Conservation (phyloP, 768 basidiomycete genomes). For the Rhizopogon rudus region DNA sequence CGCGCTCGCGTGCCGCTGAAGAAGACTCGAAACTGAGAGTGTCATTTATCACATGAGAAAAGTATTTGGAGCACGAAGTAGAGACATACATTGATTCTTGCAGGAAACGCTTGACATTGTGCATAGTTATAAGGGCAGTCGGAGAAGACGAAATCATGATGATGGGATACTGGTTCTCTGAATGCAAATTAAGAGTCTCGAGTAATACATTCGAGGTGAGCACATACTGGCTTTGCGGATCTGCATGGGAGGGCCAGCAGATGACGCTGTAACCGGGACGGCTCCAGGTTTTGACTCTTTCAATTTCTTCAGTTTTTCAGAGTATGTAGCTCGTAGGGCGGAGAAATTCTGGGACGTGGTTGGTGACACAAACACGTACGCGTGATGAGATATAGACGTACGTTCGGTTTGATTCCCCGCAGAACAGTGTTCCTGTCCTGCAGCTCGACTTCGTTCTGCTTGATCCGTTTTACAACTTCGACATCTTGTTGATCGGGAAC, state of each 20-base stretch:
- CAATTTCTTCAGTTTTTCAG: constrained; percentile 75
- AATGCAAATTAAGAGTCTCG: neutral
- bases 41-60: neutral
- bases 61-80: neutral
- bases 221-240: constrained; percentile 68
- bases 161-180: constrained; percentile 83
- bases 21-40: constrained; percentile 63
- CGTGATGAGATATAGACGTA: constrained; percentile 30
- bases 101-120: constrained; percentile 92
- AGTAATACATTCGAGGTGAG: neutral
- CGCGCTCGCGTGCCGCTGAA: constrained; percentile 65
- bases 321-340: constrained; percentile 56
- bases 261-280: constrained; percentile 29
- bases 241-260: constrained; percentile 35
- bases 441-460: constrained; percentile 69
- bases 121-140: constrained; percentile 94
- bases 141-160: constrained; percentile 95
- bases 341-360: constrained; percentile 65
- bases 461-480: constrained; percentile 84
- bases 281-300: constrained; percentile 61
- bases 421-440: constrained; percentile 80
- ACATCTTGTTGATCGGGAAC: constrained; percentile 72
- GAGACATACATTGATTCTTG: constrained; percentile 74
- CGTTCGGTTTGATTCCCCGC: constrained; percentile 79
- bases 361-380: neutral